A percentile compares a stretch with the other conserved stretches of the same genome.
Evolutionary conservation across 2,329 filamentous ascomycete genomes (phyloP).

Genomic region (Aspergillus versicolor): DNA sequence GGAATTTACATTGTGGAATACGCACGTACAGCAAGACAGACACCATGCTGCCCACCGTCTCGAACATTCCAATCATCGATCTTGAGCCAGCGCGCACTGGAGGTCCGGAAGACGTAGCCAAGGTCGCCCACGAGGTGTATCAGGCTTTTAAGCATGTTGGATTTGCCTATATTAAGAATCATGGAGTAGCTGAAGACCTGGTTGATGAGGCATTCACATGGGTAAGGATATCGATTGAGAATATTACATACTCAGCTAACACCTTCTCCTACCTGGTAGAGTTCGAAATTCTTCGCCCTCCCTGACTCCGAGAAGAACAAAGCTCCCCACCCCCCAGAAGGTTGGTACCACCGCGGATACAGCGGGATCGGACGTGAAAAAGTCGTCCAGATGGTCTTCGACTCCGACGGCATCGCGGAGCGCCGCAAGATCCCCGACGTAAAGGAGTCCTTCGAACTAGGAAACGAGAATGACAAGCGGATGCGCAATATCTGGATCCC

Average conservation of each 20-base stretch:
- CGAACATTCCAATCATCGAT: slow-evolving; percentile 6
- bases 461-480: slow-evolving; percentile 41
- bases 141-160: slow-evolving; percentile 5
- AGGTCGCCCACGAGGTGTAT: slow-evolving; percentile 4
- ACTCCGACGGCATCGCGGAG: neutral
- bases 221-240: neutral
- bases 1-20: no score
- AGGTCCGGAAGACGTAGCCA: neutral
- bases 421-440: slow-evolving; percentile 1
- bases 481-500: slow-evolving; percentile 51
- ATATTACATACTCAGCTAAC: neutral
- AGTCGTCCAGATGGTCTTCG: slow-evolving; percentile 4
- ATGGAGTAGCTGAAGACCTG: slow-evolving; percentile 1
- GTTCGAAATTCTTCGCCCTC: slow-evolving; percentile 7
- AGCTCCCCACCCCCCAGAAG: neutral
- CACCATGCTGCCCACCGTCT: neutral
- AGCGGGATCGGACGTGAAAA: neutral
- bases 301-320: neutral
- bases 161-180: slow-evolving; percentile 8
- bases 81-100: neutral
- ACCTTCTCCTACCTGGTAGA: neutral
- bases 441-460: slow-evolving; percentile 45
- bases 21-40: neutral
- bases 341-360: slow-evolving; percentile 7
- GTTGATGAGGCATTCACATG: slow-evolving; percentile 4